Percentiles rank a stretch among this genome's conserved stretches.
These are phyloP conservation scores for Geranomyces variabilis DNA, from an alignment of 192 early-diverging fungal species.

Conservation along the genomic window DNA sequence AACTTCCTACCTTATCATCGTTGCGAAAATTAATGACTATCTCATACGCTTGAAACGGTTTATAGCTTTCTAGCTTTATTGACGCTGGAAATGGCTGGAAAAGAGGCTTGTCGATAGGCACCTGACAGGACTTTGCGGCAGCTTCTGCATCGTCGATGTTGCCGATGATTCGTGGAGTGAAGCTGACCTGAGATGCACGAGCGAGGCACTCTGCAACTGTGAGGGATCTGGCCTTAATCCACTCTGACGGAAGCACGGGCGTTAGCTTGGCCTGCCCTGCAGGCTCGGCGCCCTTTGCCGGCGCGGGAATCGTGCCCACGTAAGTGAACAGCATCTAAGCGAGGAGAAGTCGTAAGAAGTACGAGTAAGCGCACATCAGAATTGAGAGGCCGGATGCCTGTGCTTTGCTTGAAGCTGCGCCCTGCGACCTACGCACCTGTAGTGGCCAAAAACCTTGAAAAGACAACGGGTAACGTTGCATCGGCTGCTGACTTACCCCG, in stretches of 20 bases:
- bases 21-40: conserved; percentile 58
- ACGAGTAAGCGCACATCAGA: too few species aligned
- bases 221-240: conserved; percentile 39
- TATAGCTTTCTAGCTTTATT: conserved; percentile 50
- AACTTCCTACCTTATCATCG: conserved; percentile 57
- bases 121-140: conserved; percentile 32
- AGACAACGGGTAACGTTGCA: too few species aligned
- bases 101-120: conserved; percentile 54
- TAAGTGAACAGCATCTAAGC: background rate
- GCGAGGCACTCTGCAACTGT: conserved; percentile 43
- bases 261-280: background rate
- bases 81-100: conserved; percentile 57
- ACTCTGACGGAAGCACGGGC: conserved; percentile 40
- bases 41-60: conserved; percentile 59
- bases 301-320: conserved; percentile 10
- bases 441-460: too few species aligned
- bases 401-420: too few species aligned
- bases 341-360: too few species aligned
- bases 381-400: too few species aligned
- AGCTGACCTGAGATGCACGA: conserved; percentile 13
- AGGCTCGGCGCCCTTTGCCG: background rate
- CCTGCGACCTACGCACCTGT: too few species aligned
- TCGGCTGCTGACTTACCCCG: too few species aligned
- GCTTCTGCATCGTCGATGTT: conserved; percentile 37
- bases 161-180: conserved; percentile 40